These are phyloP conservation scores for Casuarina equisetifolia DNA, from an alignment of 306 rosid genomes.

Conservation along the genomic window DNA sequence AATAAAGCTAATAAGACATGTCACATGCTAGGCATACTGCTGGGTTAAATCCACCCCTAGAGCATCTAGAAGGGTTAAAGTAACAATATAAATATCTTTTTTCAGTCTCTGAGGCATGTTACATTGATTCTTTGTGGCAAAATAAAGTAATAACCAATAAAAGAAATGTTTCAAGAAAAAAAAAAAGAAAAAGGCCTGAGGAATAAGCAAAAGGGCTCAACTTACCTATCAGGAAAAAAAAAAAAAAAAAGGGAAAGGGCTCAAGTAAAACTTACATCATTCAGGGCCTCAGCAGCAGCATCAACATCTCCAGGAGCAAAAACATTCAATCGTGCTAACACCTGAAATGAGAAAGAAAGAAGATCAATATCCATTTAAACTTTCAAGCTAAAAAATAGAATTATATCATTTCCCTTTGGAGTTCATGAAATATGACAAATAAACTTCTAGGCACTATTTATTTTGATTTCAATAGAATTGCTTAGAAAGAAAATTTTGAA, in stretches of 20 bases:
- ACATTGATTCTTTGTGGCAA: too few species aligned
- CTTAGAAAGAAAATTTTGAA: not conserved
- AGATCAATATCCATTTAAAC: not conserved
- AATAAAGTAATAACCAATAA: too few species aligned
- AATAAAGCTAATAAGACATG: too few species aligned
- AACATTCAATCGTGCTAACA: constrained; percentile 74
- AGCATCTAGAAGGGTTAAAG: too few species aligned
- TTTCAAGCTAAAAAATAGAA: not conserved
- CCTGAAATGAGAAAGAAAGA: constrained; percentile 45
- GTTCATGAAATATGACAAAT: not conserved
- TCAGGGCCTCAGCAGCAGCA: constrained; percentile 88
- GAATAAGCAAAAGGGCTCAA: constrained; percentile 6
- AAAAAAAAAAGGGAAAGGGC: not conserved
- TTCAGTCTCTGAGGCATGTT: too few species aligned
- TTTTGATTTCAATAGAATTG: not conserved
- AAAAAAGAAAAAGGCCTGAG: not conserved
- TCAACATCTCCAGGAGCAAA: constrained; percentile 75
- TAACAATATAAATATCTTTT: too few species aligned
- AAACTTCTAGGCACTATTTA: not conserved
- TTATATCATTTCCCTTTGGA: not conserved
- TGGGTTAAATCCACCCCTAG: too few species aligned
- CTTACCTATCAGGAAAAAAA: too few species aligned
- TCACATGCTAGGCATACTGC: too few species aligned
- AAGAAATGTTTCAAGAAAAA: too few species aligned
- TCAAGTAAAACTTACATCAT: constrained; percentile 54